Evolutionary conservation across 305 asterid species (phyloP).

Genomic region (Solanum chacoense): DNA sequence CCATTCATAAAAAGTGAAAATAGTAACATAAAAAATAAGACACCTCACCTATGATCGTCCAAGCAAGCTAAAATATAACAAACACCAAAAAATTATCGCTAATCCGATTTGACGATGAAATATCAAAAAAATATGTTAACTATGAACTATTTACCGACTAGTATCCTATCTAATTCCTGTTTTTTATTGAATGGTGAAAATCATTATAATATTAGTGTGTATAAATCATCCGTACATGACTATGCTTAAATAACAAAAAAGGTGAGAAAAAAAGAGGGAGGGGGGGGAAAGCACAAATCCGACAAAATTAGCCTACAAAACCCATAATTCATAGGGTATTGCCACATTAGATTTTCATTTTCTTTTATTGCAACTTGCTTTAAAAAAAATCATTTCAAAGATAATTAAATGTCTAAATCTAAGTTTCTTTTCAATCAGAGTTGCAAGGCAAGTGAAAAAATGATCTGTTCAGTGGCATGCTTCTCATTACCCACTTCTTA

Average conservation of each 20-base stretch:
- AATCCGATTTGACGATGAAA: neutral
- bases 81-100: neutral
- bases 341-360: conserved; percentile 12
- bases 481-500: conserved; percentile 35
- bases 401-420: conserved; percentile 9
- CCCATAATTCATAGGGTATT: conserved; percentile 15
- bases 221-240: neutral
- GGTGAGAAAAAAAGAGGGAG: neutral
- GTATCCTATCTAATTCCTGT: neutral
- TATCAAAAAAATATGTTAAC: neutral
- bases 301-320: neutral
- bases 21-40: neutral
- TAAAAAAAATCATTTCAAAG: conserved; percentile 2
- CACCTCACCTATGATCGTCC: neutral
- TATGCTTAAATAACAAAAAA: neutral
- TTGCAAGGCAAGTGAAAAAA: neutral
- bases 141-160: neutral
- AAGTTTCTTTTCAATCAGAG: neutral
- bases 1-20: neutral
- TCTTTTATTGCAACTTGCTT: conserved; percentile 13
- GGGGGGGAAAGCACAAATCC: neutral
- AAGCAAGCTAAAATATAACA: neutral
- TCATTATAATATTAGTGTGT: neutral
- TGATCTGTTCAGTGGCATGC: conserved; percentile 24
- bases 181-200: neutral